Evolutionary conservation across 2,329 filamentous ascomycete genomes (phyloP), one percentile per base, ranked within the genome.

Genomic region (Stromatinia cepivora): DNA sequence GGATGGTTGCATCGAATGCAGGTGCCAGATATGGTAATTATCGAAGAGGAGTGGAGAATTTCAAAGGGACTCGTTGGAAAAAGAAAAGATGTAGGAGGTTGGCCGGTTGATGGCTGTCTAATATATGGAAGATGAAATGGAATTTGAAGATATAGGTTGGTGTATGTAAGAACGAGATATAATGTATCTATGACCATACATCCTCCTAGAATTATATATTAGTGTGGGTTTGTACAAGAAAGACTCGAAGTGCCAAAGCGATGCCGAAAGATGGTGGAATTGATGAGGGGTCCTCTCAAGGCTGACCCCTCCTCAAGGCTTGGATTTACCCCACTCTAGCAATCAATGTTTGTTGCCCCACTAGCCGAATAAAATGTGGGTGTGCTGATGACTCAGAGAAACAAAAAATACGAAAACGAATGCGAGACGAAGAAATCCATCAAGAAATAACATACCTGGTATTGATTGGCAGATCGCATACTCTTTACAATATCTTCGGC

Each of bases 401-500:
- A 39, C 28, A 56, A 56, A 36, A 2, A 52, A 56, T 56, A 52
- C 5, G 22, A 50, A 42, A 42, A 48, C 46, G 46, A n/a, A 62
- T 57, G 22, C 39, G 39, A 42, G 13, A 42, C 39, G 42, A 56
- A 34, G 20, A 45, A 56, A 62, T 22, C 20, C 2, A 9, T 36
- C 3, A 52, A 39, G 50, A 25, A 13, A 45, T 25, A 57, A 64
- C 78, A 69, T 87, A 90, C 95, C 86, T 99, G 96, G 84, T 99
- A 99, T 81, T 95, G 92, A 81, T 97, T 97, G 73, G 91, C 89
- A 74, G 92, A 90, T 78, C 95, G 90, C 94, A 99, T 97, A 76
- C 90, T 90, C 87, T 98, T 99, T 71, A 99, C 93, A 77, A 97
- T 90, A 78, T 98, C 94, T 82, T 99, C 95, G 20, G 88, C 95